phyloP scores from a whole-genome alignment of 345 rosid species.

The Eucalyptus cloeziana region DNA sequence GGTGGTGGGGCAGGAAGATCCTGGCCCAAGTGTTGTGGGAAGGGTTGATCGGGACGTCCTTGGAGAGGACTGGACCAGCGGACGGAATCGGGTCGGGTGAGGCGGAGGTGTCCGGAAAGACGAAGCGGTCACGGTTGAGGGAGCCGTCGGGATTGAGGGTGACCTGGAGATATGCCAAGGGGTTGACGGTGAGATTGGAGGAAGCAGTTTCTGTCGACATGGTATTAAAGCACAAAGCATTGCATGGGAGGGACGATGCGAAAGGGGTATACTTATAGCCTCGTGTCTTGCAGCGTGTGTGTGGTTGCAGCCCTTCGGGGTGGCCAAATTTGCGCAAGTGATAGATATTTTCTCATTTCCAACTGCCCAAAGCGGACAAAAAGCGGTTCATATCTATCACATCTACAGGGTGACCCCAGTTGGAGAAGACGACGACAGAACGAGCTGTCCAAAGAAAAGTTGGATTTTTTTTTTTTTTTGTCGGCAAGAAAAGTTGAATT shows the following conservation, averaged over 20 bases:
- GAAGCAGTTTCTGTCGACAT: background rate
- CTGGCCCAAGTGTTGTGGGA: slow-evolving; percentile 15
- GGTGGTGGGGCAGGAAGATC: slow-evolving; percentile 8
- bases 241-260: background rate
- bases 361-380: background rate
- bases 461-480: too few species aligned
- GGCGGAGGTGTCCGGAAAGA: background rate
- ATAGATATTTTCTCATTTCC: background rate
- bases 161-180: slow-evolving; percentile 14
- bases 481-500: background rate
- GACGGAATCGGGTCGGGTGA: slow-evolving; percentile 1
- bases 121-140: background rate
- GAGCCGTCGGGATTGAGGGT: slow-evolving; percentile 18
- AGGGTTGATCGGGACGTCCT: slow-evolving; percentile 17
- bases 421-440: background rate
- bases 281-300: background rate
- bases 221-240: background rate
- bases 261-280: background rate
- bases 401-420: too few species aligned
- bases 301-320: background rate
- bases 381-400: background rate
- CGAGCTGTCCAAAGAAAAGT: background rate
- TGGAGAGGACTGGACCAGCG: slow-evolving; percentile 5
- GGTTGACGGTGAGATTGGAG: background rate
- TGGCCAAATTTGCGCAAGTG: background rate